Conservation (phyloP, 2,329 filamentous ascomycete genomes). For the Epichloe gansuensis region DNA sequence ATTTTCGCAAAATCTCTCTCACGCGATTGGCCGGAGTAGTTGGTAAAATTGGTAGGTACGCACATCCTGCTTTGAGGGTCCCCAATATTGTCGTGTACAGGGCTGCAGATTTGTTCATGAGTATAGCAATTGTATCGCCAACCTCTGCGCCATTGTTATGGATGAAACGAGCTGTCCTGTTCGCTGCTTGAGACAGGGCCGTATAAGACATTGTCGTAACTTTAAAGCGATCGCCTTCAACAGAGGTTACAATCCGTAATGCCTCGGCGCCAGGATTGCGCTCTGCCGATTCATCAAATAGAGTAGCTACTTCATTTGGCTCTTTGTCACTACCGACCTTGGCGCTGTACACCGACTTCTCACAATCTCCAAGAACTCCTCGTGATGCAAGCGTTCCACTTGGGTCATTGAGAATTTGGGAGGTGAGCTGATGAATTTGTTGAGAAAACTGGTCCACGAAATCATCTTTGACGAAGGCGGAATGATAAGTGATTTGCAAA, state of each 20-base stretch:
- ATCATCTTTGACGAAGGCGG: conserved; percentile 33
- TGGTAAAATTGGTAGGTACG: conserved; percentile 67
- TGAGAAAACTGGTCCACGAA: conserved; percentile 44
- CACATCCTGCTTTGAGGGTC: conserved; percentile 60
- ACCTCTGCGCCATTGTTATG: conserved; percentile 29
- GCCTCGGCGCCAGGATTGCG: conserved; percentile 42
- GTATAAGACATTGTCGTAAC: conserved; percentile 44
- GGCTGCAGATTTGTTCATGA: conserved; percentile 62
- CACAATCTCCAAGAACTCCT: conserved; percentile 13
- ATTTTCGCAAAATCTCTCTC: conserved; percentile 47
- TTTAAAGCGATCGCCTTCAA: conserved; percentile 10
- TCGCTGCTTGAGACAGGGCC: conserved; percentile 50
- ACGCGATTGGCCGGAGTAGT: conserved; percentile 53
- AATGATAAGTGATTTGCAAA: conserved; percentile 36
- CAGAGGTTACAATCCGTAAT: conserved; percentile 45
- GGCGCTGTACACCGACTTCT: conserved; percentile 38
- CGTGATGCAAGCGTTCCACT: conserved; percentile 7
- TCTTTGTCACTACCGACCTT: conserved; percentile 13
- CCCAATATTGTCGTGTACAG: conserved; percentile 66
- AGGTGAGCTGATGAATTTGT: conserved; percentile 45
- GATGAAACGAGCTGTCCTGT: conserved; percentile 47
- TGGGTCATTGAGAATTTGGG: conserved; percentile 17
- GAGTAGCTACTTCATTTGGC: conserved; percentile 1
- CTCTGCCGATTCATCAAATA: conserved; percentile 38
- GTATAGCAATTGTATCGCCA: conserved; percentile 54